These are phyloP conservation scores for Tetracladium marchalianum DNA, from an alignment of 495 filamentous ascomycete genomes.

Conservation along the genomic window DNA sequence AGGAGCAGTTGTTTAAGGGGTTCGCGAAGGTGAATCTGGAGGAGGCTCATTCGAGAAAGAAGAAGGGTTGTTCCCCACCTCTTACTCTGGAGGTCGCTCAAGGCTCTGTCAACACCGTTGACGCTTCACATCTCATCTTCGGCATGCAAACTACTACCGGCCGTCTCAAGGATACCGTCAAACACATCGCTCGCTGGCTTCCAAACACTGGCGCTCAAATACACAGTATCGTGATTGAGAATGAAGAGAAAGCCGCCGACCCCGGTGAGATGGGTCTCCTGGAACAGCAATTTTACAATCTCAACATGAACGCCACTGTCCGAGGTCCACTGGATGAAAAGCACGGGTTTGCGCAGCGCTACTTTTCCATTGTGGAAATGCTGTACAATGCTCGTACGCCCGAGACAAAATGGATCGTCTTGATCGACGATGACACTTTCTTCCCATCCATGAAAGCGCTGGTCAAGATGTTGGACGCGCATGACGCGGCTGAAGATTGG, in stretches of 20 bases:
- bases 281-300: conserved; percentile 25
- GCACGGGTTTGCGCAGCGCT: conserved; percentile 43
- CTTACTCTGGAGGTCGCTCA: conserved; percentile 9
- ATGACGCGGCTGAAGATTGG: conserved; percentile 40
- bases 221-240: conserved; percentile 40
- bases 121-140: conserved; percentile 26
- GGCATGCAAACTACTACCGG: conserved; percentile 50
- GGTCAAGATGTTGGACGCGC: conserved; percentile 35
- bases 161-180: conserved; percentile 45
- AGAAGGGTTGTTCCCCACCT: conserved; percentile 3
- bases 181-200: conserved; percentile 52
- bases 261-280: conserved; percentile 13
- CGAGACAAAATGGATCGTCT: conserved; percentile 51
- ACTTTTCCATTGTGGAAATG: conserved; percentile 51
- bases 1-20: conserved; percentile 15
- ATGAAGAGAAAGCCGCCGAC: conserved; percentile 25
- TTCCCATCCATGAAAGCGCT: conserved; percentile 51
- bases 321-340: conserved; percentile 24
- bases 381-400: conserved; percentile 42
- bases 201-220: conserved; percentile 44
- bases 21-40: conserved; percentile 7
- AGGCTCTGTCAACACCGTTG: conserved; percentile 2
- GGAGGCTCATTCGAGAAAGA: conserved; percentile 4
- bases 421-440: conserved; percentile 69
- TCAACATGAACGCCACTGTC: conserved; percentile 45